phyloP scores from a whole-genome alignment of 2,329 filamentous ascomycete species.

The Fusarium sp. region DNA sequence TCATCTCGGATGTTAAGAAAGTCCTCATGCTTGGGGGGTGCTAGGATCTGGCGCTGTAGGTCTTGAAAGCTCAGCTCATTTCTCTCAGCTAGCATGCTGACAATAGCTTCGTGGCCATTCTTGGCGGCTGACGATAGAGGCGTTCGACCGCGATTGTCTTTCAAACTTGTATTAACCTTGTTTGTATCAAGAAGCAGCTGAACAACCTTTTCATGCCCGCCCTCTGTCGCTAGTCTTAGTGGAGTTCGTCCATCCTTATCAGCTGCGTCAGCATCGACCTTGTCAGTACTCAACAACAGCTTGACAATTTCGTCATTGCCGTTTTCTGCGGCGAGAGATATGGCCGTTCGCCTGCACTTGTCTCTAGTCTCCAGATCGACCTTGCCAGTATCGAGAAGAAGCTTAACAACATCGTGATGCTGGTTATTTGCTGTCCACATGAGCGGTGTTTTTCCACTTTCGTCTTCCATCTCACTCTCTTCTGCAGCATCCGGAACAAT shows the following conservation, averaged over 20 bases:
- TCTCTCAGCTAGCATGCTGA: background rate
- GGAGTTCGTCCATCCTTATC: background rate
- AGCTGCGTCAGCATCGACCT: background rate
- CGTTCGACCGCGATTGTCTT: background rate
- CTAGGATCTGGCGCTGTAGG: background rate
- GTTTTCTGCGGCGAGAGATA: background rate
- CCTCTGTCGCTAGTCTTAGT: background rate
- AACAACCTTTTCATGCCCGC: background rate
- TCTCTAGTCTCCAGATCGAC: background rate
- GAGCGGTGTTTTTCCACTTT: background rate
- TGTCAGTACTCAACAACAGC: background rate
- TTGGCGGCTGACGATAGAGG: background rate
- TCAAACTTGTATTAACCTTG: background rate
- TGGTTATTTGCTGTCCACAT: background rate
- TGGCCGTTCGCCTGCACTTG: background rate
- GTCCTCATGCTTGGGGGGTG: background rate
- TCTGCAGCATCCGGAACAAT: background rate
- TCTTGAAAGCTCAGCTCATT: background rate
- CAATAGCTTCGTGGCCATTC: background rate
- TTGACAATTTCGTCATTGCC: background rate
- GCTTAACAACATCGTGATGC: background rate
- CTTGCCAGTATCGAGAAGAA: background rate
- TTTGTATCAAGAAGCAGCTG: background rate
- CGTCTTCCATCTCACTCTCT: background rate
- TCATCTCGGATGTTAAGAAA: background rate